Percentiles rank a stretch among this genome's conserved stretches.
Conservation (phyloP, 2,329 filamentous ascomycete genomes). For the Diaporthe batatas region DNA sequence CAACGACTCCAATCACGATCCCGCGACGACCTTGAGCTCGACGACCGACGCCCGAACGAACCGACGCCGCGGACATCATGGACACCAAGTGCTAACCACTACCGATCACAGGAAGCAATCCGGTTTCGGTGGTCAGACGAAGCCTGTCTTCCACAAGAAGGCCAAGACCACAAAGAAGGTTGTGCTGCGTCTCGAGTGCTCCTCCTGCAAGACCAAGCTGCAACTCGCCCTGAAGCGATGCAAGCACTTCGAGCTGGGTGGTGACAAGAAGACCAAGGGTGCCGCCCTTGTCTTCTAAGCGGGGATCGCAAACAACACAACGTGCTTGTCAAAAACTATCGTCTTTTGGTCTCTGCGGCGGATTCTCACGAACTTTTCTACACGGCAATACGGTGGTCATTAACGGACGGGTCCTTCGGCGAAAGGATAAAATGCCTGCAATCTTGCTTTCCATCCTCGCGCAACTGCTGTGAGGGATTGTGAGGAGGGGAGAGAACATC, state of each 20-base stretch:
- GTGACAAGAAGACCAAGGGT: constrained; percentile 99
- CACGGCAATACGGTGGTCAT: constrained; percentile 43
- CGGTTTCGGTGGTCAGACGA: constrained; percentile 99
- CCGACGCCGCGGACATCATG: neutral
- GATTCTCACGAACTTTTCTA: constrained; percentile 42
- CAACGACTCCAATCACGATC: constrained; percentile 15
- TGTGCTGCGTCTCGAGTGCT: constrained; percentile 98
- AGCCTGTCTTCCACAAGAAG: constrained; percentile 99
- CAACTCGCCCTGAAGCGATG: constrained; percentile 99
- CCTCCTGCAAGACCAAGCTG: constrained; percentile 96
- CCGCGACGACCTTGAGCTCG: neutral
- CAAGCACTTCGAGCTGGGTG: constrained; percentile 99
- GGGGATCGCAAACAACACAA: constrained; percentile 43
- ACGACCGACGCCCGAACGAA: neutral
- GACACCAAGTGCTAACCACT: constrained; percentile 14
- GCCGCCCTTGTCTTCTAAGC: constrained; percentile 99
- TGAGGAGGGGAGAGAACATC: constrained; percentile 35
- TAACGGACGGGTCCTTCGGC: constrained; percentile 43
- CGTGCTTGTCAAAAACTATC: constrained; percentile 38
- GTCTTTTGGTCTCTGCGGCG: constrained; percentile 42
- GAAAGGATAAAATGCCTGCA: constrained; percentile 43
- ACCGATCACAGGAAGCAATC: constrained; percentile 50
- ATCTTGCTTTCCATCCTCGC: constrained; percentile 43
- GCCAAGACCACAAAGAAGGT: constrained; percentile 99
- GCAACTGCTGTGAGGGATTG: constrained; percentile 40